Percentiles rank a stretch among this genome's conserved stretches.
Evolutionary conservation across 2,329 filamentous ascomycete species (phyloP).

Genomic region (Diaporthe sp.): DNA sequence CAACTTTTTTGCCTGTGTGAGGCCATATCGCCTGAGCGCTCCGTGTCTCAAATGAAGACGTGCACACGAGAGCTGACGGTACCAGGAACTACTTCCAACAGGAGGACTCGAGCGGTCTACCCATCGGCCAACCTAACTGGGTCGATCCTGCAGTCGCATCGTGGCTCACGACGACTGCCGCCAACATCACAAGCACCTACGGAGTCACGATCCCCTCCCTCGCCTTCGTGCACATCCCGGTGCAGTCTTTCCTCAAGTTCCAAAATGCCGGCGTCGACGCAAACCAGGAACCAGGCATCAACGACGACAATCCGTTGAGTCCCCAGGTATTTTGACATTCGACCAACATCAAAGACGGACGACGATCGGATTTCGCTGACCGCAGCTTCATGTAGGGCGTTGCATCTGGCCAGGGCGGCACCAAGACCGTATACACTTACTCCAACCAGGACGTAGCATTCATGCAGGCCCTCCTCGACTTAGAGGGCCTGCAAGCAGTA

Average conservation of each 20-base stretch:
- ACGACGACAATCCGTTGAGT: slow-evolving; percentile 56
- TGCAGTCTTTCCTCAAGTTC: slow-evolving; percentile 47
- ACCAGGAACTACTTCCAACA: slow-evolving; percentile 36
- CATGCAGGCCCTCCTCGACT: slow-evolving; percentile 70
- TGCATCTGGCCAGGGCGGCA: slow-evolving; percentile 16
- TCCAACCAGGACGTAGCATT: slow-evolving; percentile 70
- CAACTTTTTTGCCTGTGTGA: not conserved
- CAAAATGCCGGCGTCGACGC: slow-evolving; percentile 51
- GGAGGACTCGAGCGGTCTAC: slow-evolving; percentile 39
- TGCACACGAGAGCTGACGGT: not conserved
- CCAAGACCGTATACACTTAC: slow-evolving; percentile 42
- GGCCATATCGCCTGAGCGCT: not conserved
- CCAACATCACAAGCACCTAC: slow-evolving; percentile 44
- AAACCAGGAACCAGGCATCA: slow-evolving; percentile 57
- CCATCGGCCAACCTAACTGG: slow-evolving; percentile 53
- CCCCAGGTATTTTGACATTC: not conserved
- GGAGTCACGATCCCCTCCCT: slow-evolving; percentile 57
- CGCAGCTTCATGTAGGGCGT: slow-evolving; percentile 51
- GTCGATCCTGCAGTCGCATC: slow-evolving; percentile 57
- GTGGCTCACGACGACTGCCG: slow-evolving; percentile 58
- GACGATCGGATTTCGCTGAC: not conserved
- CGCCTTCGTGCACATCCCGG: slow-evolving; percentile 63
- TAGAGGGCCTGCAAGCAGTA: slow-evolving; percentile 66
- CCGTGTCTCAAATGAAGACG: too few species aligned
- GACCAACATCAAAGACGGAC: too few species aligned